Conservation (phyloP, 805 yeast genomes). For the Lipomyces lipofer region DNA sequence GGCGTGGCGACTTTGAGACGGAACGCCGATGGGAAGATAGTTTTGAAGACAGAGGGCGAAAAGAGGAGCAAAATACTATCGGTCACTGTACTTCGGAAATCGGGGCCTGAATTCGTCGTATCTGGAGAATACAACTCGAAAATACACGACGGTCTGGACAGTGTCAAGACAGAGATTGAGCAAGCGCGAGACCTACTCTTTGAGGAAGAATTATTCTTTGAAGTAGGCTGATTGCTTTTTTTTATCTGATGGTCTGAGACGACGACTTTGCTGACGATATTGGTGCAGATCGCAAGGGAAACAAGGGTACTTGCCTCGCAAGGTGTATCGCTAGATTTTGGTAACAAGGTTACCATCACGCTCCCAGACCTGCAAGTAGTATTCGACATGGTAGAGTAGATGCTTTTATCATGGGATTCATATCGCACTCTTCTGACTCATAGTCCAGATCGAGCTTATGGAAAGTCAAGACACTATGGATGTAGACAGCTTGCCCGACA, state of each 20-base stretch:
- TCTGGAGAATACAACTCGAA: conserved; percentile 4
- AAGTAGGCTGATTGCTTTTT: too few relatives aligned
- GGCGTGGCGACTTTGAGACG: conserved; percentile 75
- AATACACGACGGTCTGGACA: conserved; percentile 15
- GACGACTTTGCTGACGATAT: too few relatives aligned
- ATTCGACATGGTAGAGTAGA: conserved; percentile 61
- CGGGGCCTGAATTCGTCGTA: background rate
- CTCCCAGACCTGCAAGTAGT: conserved; percentile 67
- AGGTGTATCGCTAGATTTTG: conserved; percentile 61
- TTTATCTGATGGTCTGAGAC: too few relatives aligned
- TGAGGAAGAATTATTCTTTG: conserved; percentile 86
- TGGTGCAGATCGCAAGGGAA: conserved; percentile 57
- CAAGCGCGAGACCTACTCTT: conserved; percentile 73
- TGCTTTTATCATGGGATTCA: too few relatives aligned
- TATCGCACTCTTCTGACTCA: too few relatives aligned
- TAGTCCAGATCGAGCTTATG: background rate
- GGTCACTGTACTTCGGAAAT: conserved; percentile 52
- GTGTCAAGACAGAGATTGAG: conserved; percentile 55
- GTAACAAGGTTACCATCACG: conserved; percentile 65
- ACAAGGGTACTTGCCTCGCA: conserved; percentile 67
- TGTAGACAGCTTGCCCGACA: conserved; percentile 1
- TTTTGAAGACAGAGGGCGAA: conserved; percentile 43
- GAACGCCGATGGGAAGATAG: conserved; percentile 48
- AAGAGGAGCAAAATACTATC: conserved; percentile 52
- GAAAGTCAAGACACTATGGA: background rate